Conservation (phyloP, 129 eudicot species). For the Ambrosia artemisiifolia region DNA sequence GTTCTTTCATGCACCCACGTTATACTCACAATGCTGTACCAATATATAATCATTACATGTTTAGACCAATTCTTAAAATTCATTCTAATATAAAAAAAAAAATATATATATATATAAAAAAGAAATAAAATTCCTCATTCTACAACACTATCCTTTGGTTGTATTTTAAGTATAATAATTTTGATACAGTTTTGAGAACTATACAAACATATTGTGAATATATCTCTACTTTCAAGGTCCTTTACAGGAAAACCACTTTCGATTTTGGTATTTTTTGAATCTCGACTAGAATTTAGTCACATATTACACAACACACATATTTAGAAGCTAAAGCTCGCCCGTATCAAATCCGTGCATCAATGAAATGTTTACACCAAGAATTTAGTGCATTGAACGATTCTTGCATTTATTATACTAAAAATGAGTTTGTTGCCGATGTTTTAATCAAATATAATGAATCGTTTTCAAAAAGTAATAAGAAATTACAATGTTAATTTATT, state of each 20-base stretch:
- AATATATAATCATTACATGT: not conserved
- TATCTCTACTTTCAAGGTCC: no score
- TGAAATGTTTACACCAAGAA: no score
- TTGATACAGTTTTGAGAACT: not conserved
- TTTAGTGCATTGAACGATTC: no score
- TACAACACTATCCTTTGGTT: not conserved
- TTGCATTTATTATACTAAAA: no score
- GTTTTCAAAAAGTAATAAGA: not conserved
- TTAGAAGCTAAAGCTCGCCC: no score
- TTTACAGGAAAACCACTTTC: no score
- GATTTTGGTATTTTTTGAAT: no score
- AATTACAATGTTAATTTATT: not conserved
- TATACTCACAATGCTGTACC: conserved; percentile 1
- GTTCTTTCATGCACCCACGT: conserved; percentile 13
- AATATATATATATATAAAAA: not conserved
- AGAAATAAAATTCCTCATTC: not conserved
- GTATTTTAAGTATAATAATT: not conserved
- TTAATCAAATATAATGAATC: no score
- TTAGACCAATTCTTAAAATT: not conserved
- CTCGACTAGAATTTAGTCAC: no score
- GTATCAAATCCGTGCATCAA: no score
- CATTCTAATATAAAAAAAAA: not conserved
- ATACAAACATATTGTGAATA: not conserved
- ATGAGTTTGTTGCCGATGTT: no score
- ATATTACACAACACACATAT: no score